These are phyloP conservation scores for Keqinozyma sinolaborantium DNA, from an alignment of 1,139 yeast species.

Conservation along the genomic window DNA sequence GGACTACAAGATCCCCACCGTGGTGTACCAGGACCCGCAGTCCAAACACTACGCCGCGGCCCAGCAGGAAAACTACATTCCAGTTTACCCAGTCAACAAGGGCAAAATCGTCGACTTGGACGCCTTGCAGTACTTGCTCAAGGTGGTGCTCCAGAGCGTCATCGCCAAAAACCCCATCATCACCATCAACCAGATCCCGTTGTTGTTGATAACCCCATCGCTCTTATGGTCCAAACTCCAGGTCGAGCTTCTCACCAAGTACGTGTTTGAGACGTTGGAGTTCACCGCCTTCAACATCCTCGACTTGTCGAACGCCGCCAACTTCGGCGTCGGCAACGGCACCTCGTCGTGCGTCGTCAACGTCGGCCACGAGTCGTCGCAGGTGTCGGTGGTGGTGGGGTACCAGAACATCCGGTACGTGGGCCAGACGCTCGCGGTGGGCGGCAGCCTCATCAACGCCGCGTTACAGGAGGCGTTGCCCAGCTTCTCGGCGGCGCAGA, in stretches of 20 bases:
- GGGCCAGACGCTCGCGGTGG: constrained; percentile 44
- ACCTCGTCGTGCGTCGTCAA: constrained; percentile 72
- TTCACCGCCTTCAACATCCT: constrained; percentile 71
- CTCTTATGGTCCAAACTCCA: constrained; percentile 66
- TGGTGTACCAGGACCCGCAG: constrained; percentile 55
- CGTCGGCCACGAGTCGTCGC: constrained; percentile 73
- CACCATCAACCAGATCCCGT: constrained; percentile 44
- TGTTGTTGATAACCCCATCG: constrained; percentile 59
- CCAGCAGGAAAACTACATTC: constrained; percentile 29
- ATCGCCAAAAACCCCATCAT: constrained; percentile 48
- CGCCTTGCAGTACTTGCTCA: constrained; percentile 70
- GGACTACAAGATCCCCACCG: constrained; percentile 67
- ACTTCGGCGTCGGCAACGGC: constrained; percentile 66
- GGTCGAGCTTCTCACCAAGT: constrained; percentile 68
- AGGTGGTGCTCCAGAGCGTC: constrained; percentile 56
- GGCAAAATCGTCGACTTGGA: constrained; percentile 65
- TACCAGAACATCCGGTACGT: constrained; percentile 60
- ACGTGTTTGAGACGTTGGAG: constrained; percentile 69
- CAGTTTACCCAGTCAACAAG: constrained; percentile 57
- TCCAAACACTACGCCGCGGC: constrained; percentile 39
- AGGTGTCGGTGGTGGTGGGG: constrained; percentile 74
- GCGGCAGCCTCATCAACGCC: constrained; percentile 63
- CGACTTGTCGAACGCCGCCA: constrained; percentile 67
- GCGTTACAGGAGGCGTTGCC: constrained; percentile 55
- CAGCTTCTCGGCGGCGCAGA: constrained; percentile 50